Conservation (phyloP, 2,329 filamentous ascomycete genomes). For the Lomentospora prolificans region DNA sequence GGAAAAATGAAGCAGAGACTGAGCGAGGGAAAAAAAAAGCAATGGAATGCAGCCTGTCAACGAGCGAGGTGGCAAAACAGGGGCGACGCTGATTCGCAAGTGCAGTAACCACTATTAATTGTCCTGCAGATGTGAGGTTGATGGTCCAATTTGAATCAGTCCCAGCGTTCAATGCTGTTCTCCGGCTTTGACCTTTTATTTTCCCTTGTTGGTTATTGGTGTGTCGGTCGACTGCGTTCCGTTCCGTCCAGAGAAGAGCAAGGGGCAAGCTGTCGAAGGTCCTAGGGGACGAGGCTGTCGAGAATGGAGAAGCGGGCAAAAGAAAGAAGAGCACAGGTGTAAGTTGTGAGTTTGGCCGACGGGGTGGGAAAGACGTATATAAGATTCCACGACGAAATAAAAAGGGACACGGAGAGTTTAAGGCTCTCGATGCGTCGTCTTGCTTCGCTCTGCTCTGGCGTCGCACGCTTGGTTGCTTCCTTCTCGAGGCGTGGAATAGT, state of each 20-base stretch:
- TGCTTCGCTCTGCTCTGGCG: too few relatives aligned
- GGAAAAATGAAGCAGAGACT: not conserved
- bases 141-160: not conserved
- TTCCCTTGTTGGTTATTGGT: not conserved
- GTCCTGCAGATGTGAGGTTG: not conserved
- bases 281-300: not conserved
- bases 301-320: not conserved
- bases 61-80: constrained; percentile 3
- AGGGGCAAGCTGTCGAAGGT: not conserved
- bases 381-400: not conserved
- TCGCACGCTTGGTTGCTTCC: too few relatives aligned
- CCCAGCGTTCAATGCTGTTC: not conserved
- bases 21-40: not conserved
- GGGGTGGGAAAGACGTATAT: not conserved
- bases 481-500: not conserved
- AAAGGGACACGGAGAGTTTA: not conserved
- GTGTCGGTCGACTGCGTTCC: not conserved
- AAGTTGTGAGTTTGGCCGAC: not conserved
- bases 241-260: not conserved
- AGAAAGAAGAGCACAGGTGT: not conserved
- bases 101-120: not conserved
- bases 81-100: not conserved
- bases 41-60: not conserved
- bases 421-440: too few relatives aligned
- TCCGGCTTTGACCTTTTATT: not conserved